These are phyloP conservation scores for Myochromella boudieri DNA, from an alignment of 768 basidiomycete genomes.

Conservation along the genomic window DNA sequence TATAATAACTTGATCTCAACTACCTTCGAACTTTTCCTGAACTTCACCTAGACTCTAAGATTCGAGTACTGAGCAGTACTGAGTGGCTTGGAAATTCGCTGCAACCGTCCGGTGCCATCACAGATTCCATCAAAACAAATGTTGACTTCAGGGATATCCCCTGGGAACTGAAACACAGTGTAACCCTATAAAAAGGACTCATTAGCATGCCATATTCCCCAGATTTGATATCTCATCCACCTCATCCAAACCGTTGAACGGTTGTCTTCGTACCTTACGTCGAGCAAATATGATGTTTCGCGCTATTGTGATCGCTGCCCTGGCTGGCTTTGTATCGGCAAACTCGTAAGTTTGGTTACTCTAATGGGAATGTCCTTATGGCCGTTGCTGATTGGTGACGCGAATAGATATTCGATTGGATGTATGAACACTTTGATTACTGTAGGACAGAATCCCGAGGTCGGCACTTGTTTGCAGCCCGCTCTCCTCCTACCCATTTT, in stretches of 20 bases:
- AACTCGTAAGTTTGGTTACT: constrained; percentile 15
- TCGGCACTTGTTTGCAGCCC: constrained; percentile 41
- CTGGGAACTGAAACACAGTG: constrained; percentile 9
- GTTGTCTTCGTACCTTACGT: constrained; percentile 9
- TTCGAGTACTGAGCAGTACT: too few species aligned
- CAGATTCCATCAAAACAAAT: constrained; percentile 9
- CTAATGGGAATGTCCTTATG: not conserved
- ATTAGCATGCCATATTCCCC: constrained; percentile 8
- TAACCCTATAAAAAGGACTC: constrained; percentile 16
- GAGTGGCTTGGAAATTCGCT: too few species aligned
- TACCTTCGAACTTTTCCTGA: too few species aligned
- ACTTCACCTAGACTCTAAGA: too few species aligned
- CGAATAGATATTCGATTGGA: constrained; percentile 19
- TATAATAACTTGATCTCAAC: too few species aligned
- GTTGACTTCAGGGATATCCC: too few species aligned
- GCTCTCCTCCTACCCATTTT: constrained; percentile 27
- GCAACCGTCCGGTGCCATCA: too few species aligned
- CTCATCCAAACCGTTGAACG: constrained; percentile 20
- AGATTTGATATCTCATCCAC: constrained; percentile 25
- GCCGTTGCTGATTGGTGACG: not conserved
- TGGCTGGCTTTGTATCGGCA: constrained; percentile 25
- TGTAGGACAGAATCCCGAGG: constrained; percentile 14
- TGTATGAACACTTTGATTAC: constrained; percentile 19
- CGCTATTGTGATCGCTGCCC: constrained; percentile 19
- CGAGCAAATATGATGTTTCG: constrained; percentile 20